Conservation (phyloP, 1,139 yeast species). For the Meyerozyma guilliermondii region DNA sequence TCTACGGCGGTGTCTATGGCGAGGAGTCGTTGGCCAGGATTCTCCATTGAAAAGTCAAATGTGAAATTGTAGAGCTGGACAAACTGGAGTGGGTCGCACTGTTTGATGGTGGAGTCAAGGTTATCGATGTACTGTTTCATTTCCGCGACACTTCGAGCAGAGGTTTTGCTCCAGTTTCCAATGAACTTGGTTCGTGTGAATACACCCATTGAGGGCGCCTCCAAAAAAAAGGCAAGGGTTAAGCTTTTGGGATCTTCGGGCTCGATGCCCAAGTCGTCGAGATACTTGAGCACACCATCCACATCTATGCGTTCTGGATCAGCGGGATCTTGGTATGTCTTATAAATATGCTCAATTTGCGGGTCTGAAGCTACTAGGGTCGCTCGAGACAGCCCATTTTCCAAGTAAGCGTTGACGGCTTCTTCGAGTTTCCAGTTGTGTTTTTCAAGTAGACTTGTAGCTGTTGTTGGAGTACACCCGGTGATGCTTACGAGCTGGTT, state of each 20-base stretch:
- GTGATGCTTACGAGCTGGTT: conserved; percentile 29
- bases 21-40: conserved; percentile 51
- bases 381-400: neutral
- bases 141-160: conserved; percentile 31
- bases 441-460: conserved; percentile 22
- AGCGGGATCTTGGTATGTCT: conserved; percentile 25
- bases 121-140: conserved; percentile 46
- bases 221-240: conserved; percentile 63
- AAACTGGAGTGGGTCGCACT: conserved; percentile 29
- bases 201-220: conserved; percentile 62
- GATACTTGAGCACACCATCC: conserved; percentile 70
- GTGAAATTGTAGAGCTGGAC: conserved; percentile 63
- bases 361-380: conserved; percentile 8
- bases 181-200: conserved; percentile 49
- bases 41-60: conserved; percentile 62
- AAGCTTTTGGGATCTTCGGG: conserved; percentile 72
- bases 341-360: conserved; percentile 18
- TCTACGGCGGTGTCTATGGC: conserved; percentile 61
- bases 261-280: conserved; percentile 60
- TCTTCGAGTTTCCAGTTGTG: conserved; percentile 22
- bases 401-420: conserved; percentile 28
- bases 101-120: conserved; percentile 21
- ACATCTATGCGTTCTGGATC: conserved; percentile 43
- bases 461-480: conserved; percentile 20
- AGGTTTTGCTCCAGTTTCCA: conserved; percentile 47